Percentiles rank a stretch among this genome's conserved stretches.
Conservation (phyloP, 306 rosid genomes). For the Fagus crenata region DNA sequence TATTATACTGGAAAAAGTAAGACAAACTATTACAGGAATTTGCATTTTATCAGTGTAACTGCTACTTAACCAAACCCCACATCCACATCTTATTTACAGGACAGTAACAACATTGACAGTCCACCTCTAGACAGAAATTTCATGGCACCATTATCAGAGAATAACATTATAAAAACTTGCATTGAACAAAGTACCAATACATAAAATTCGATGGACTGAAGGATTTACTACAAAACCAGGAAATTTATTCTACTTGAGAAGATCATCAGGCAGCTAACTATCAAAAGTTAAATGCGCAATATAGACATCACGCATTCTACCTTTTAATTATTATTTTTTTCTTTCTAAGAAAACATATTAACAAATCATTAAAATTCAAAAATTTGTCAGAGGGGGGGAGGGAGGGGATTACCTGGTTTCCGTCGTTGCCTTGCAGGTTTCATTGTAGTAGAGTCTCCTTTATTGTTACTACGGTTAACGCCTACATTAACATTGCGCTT, state of each 20-base stretch:
- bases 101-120: not conserved
- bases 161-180: not conserved
- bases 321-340: not conserved
- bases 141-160: not conserved
- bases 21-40: not conserved
- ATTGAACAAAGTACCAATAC: not conserved
- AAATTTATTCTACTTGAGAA: not conserved
- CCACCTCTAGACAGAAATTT: not conserved
- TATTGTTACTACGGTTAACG: slow-evolving; percentile 62
- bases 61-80: not conserved
- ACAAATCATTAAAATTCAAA: no score
- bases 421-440: slow-evolving; percentile 81
- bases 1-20: no score
- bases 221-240: not conserved
- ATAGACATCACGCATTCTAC: not conserved
- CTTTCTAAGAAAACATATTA: no score
- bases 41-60: not conserved
- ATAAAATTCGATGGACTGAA: not conserved
- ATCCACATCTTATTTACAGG: not conserved
- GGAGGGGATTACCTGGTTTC: slow-evolving; percentile 72
- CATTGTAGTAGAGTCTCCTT: slow-evolving; percentile 69
- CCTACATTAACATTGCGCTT: slow-evolving; percentile 72
- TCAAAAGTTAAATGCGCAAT: not conserved
- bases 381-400: not conserved
- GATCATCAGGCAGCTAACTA: not conserved